phyloP scores from a whole-genome alignment of 345 rosid genomes.

The Leavenworthia alabamica region DNA sequence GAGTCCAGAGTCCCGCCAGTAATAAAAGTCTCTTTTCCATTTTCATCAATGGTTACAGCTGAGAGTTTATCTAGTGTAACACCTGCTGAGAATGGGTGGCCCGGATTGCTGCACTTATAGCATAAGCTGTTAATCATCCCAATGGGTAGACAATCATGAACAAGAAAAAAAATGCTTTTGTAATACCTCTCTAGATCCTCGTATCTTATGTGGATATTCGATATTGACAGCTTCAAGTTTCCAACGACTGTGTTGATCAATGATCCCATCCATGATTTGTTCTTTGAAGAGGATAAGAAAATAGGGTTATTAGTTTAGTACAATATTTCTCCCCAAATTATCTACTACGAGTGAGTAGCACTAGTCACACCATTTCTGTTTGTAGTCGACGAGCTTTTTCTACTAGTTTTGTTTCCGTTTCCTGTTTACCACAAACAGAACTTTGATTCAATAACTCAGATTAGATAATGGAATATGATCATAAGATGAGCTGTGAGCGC shows the following conservation, averaged over 20 bases:
- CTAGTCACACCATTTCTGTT: slow-evolving; percentile 70
- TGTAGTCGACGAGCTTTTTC: slow-evolving; percentile 56
- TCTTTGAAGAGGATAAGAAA: slow-evolving; percentile 47
- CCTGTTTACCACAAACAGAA: slow-evolving; percentile 42
- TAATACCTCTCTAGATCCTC: slow-evolving; percentile 90
- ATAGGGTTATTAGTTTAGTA: slow-evolving; percentile 23
- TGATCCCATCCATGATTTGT: slow-evolving; percentile 93
- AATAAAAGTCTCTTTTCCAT: slow-evolving; percentile 84
- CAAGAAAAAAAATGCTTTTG: not conserved
- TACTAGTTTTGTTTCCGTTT: slow-evolving; percentile 75
- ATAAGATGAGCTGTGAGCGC: slow-evolving; percentile 16
- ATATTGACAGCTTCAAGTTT: slow-evolving; percentile 90
- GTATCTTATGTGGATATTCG: slow-evolving; percentile 95
- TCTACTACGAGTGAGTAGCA: slow-evolving; percentile 14
- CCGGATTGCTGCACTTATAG: slow-evolving; percentile 62
- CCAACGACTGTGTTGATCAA: slow-evolving; percentile 89
- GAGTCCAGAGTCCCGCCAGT: slow-evolving; percentile 68
- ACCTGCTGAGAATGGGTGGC: slow-evolving; percentile 87
- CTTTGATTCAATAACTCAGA: slow-evolving; percentile 12
- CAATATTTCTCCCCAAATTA: slow-evolving; percentile 4
- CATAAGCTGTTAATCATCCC: slow-evolving; percentile 5
- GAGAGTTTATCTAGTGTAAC: slow-evolving; percentile 83
- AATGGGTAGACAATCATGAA: slow-evolving; percentile 2
- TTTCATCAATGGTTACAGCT: slow-evolving; percentile 85
- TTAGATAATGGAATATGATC: slow-evolving; percentile 14